Evolutionary conservation across 768 basidiomycete species (phyloP), one percentile per base, ranked within the genome.

Genomic region (Russula virescens): DNA sequence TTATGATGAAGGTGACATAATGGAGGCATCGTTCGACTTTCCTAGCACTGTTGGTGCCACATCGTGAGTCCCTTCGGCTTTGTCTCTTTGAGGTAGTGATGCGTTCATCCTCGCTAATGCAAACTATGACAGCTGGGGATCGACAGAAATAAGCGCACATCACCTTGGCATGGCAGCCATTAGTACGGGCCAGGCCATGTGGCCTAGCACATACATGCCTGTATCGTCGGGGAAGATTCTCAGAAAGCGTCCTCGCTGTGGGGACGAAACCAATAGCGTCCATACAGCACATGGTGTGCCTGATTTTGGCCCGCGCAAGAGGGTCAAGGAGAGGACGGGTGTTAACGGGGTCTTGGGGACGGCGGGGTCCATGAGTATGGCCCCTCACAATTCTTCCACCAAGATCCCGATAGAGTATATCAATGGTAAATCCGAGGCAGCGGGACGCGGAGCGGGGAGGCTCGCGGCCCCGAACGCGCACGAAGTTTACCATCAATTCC

Each of bases 381-480:
- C 51, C 43, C 13, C 14, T 7, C 23, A 9, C 10, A 26, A 1
- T 5, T 34, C 23, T 13, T 42, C 11, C 2, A 31, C 25, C 31
- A 46, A 21, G 59, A 35, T 31, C 59, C 51, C 11, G n/a, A n/a
- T n/a, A n/a, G n/a, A n/a, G 8, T 4, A 5, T 16, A 18, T n/a
- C 7, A 42, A 53, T 3, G 2, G 8, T n/a, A 43, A 35, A 60
- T 50, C 40, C 51, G 34, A 53, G 31, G 50, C 19, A 51, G 59
- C 3, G 18, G 51, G 43, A 35, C 34, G 51, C 31, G 59, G 59
- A 46, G 59, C 51, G 43, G 59, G 14, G 43, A 53, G 23, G 59
- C 59, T 60, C 59, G 51, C 59, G 31, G 18, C 51, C 43, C 28
- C 11, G 13, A 53, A 23, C 4, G 23, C 51, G 34, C 43, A 26